Percentiles rank a stretch among this genome's conserved stretches.
Conservation (phyloP, 192 early-diverging fungal species). For the Phlyctochytrium bullatum region DNA sequence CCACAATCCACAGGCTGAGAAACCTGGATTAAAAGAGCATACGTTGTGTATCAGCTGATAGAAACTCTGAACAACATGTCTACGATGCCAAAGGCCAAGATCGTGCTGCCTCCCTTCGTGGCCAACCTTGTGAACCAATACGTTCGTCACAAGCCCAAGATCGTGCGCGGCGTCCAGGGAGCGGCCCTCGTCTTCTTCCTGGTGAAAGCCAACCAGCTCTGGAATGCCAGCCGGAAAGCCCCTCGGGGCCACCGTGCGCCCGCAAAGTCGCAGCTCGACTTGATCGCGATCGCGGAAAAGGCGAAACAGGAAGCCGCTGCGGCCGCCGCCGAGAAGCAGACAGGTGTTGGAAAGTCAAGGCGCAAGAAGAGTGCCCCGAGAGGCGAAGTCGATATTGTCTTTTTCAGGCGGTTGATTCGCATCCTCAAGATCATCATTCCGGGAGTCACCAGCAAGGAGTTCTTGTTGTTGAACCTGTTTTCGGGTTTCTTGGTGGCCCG, state of each 20-base stretch:
- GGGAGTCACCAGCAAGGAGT: constrained; percentile 78
- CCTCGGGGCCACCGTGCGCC: not conserved
- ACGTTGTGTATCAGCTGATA: too few species aligned
- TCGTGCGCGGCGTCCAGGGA: constrained; percentile 13
- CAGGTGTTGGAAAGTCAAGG: constrained; percentile 8
- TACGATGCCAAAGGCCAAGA: constrained; percentile 6
- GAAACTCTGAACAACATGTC: not conserved
- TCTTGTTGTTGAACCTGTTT: constrained; percentile 80
- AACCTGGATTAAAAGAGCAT: too few species aligned
- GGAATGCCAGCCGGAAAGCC: constrained; percentile 9
- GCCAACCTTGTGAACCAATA: constrained; percentile 23
- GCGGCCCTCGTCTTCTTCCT: constrained; percentile 13
- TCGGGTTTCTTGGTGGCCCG: constrained; percentile 86
- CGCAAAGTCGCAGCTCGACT: not conserved
- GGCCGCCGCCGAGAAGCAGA: not conserved
- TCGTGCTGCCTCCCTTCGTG: constrained; percentile 26
- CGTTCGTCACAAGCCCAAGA: constrained; percentile 25
- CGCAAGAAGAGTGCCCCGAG: constrained; percentile 26
- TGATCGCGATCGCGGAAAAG: constrained; percentile 1
- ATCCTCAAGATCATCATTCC: constrained; percentile 84
- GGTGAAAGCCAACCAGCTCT: constrained; percentile 14
- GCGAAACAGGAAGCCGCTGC: not conserved
- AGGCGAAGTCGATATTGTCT: constrained; percentile 53
- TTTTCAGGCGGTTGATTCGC: constrained; percentile 63
- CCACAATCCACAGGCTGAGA: too few species aligned